Evolutionary conservation across 768 basidiomycete species (phyloP).

Genomic region (Suillus occidentalis): DNA sequence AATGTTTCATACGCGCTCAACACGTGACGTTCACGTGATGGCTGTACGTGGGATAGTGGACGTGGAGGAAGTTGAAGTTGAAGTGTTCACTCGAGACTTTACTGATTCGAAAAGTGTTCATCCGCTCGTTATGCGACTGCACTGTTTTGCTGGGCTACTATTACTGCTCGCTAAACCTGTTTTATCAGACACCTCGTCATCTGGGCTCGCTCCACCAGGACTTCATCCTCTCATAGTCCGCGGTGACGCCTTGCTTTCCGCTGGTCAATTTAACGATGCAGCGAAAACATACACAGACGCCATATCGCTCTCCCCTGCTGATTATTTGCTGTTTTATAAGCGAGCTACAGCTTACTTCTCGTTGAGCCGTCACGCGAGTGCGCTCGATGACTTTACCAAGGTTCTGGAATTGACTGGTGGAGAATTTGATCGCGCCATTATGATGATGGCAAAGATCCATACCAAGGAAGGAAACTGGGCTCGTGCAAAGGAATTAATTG

Average conservation of each 20-base stretch:
- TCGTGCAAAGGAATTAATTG: conserved; percentile 58
- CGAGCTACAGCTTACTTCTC: conserved; percentile 90
- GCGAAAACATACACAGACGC: conserved; percentile 80
- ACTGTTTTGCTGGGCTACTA: conserved; percentile 23
- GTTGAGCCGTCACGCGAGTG: conserved; percentile 65
- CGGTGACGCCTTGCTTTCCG: conserved; percentile 68
- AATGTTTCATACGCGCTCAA: too few relatives aligned
- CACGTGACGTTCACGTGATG: not conserved
- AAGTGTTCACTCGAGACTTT: not conserved
- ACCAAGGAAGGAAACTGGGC: conserved; percentile 78
- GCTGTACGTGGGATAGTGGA: conserved; percentile 1
- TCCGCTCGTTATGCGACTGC: conserved; percentile 24
- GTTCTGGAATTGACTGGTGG: conserved; percentile 74
- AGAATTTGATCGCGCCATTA: conserved; percentile 77
- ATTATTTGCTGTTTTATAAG: conserved; percentile 89
- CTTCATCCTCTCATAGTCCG: conserved; percentile 69
- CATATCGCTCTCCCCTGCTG: conserved; percentile 71
- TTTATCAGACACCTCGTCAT: conserved; percentile 26
- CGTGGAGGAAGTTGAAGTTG: not conserved
- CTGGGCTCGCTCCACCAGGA: conserved; percentile 53
- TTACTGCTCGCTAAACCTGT: conserved; percentile 23
- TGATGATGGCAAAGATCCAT: conserved; percentile 86
- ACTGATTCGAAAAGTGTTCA: not conserved
- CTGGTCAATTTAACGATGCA: conserved; percentile 81
- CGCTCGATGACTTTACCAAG: conserved; percentile 84